These are phyloP conservation scores for Dendrobium huoshanense DNA, from an alignment of 106 monocot genomes.

Conservation along the genomic window DNA sequence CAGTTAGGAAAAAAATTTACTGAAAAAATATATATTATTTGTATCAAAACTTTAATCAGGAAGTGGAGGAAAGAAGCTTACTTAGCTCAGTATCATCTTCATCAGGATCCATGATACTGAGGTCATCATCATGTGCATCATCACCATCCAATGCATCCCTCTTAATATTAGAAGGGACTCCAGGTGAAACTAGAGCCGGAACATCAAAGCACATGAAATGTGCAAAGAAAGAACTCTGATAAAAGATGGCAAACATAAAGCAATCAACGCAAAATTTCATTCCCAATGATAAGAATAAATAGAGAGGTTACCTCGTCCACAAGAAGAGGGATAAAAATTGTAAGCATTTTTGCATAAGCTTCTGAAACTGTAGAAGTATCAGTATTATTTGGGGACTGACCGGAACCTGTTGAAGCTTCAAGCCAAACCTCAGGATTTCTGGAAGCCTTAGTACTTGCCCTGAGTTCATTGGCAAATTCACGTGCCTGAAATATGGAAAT, in stretches of 20 bases:
- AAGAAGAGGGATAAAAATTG: slow-evolving; percentile 98
- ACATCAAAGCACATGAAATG: slow-evolving; percentile 99
- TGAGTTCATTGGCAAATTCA: slow-evolving; percentile 99
- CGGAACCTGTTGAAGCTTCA: slow-evolving; percentile 66
- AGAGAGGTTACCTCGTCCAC: slow-evolving; percentile 83
- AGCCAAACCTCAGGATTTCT: slow-evolving; percentile 95
- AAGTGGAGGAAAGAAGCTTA: slow-evolving; percentile 23
- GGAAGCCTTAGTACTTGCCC: slow-evolving; percentile 94
- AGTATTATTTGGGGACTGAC: slow-evolving; percentile 46
- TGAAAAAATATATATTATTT: background rate
- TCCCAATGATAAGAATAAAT: background rate
- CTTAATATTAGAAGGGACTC: slow-evolving; percentile 32
- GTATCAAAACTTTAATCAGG: background rate
- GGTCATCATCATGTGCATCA: slow-evolving; percentile 59
- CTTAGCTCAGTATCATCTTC: slow-evolving; percentile 65
- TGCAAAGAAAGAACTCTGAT: slow-evolving; percentile 98
- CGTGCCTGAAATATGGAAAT: slow-evolving; percentile 54
- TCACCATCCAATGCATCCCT: slow-evolving; percentile 31
- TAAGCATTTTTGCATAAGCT: slow-evolving; percentile 99
- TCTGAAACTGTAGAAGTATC: slow-evolving; percentile 94
- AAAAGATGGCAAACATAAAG: slow-evolving; percentile 4
- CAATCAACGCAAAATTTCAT: background rate
- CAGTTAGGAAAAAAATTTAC: slow-evolving; percentile 4
- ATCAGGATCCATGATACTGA: slow-evolving; percentile 79
- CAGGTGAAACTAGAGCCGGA: slow-evolving; percentile 68